Conservation (phyloP, 768 basidiomycete species). For the Podaxis sp. region DNA sequence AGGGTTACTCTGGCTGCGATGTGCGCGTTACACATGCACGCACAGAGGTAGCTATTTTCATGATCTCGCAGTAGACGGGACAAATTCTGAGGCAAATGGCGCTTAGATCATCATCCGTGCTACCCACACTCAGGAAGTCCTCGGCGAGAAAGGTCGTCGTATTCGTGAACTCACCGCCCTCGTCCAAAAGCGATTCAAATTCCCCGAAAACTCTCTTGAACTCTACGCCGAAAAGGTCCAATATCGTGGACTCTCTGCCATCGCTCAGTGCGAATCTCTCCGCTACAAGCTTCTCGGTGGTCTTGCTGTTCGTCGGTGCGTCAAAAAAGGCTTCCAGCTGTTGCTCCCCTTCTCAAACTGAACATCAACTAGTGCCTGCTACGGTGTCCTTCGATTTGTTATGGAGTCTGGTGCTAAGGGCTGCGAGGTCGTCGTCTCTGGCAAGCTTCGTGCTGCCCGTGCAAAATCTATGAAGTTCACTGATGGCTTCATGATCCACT, state of each 20-base stretch:
- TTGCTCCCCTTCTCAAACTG: background rate
- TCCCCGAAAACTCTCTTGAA: constrained; percentile 98
- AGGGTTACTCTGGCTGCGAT: constrained; percentile 99
- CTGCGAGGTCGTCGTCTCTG: constrained; percentile 98
- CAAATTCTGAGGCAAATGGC: constrained; percentile 4
- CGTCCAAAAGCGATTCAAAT: constrained; percentile 99
- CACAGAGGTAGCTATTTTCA: constrained; percentile 67
- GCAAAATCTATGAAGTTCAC: constrained; percentile 99
- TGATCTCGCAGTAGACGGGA: background rate
- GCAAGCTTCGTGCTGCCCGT: constrained; percentile 99
- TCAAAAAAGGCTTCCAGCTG: constrained; percentile 16
- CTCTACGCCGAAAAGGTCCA: constrained; percentile 99
- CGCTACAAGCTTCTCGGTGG: constrained; percentile 99
- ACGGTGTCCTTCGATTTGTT: constrained; percentile 99
- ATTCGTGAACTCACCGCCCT: constrained; percentile 98
- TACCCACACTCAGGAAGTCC: constrained; percentile 98
- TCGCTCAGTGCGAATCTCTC: constrained; percentile 98
- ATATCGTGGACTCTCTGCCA: constrained; percentile 95
- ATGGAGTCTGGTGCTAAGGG: constrained; percentile 99
- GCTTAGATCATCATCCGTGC: constrained; percentile 96
- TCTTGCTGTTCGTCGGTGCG: constrained; percentile 95
- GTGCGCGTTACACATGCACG: constrained; percentile 99
- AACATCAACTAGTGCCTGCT: constrained; percentile 51
- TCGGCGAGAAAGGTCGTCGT: constrained; percentile 98
- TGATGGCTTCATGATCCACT: constrained; percentile 99